Evolutionary conservation across 768 basidiomycete species (phyloP).

Genomic region (Imleria badia): DNA sequence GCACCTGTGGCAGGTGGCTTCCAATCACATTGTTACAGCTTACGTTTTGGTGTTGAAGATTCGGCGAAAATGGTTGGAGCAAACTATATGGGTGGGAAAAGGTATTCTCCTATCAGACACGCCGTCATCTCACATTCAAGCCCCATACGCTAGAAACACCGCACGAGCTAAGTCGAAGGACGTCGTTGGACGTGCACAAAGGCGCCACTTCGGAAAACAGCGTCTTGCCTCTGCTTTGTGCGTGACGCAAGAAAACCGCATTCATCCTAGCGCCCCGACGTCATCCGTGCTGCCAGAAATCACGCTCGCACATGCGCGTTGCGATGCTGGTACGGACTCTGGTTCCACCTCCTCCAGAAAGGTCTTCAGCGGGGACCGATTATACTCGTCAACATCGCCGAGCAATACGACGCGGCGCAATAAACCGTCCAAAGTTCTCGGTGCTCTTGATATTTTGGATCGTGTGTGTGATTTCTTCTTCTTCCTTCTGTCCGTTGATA

Average conservation of each 20-base stretch:
- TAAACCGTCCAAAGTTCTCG: slow-evolving; percentile 25
- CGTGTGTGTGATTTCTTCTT: slow-evolving; percentile 20
- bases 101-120: slow-evolving; percentile 34
- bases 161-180: slow-evolving; percentile 61
- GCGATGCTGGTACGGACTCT: not conserved
- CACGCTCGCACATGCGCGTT: slow-evolving; percentile 28
- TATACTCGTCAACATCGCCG: not conserved
- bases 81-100: slow-evolving; percentile 77
- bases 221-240: slow-evolving; percentile 49
- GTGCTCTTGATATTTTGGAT: slow-evolving; percentile 25
- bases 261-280: not conserved
- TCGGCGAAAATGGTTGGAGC: slow-evolving; percentile 55
- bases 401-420: slow-evolving; percentile 5
- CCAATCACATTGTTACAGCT: not conserved
- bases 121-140: not conserved
- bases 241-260: slow-evolving; percentile 9
- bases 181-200: slow-evolving; percentile 51
- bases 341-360: not conserved
- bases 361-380: slow-evolving; percentile 2
- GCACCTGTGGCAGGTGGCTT: too few relatives aligned
- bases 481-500: slow-evolving; percentile 5
- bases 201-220: slow-evolving; percentile 59
- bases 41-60: not conserved
- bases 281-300: slow-evolving; percentile 22
- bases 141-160: slow-evolving; percentile 45